These are phyloP conservation scores for Lipomyces sp. DNA, from an alignment of 805 yeast species.

Conservation along the genomic window DNA sequence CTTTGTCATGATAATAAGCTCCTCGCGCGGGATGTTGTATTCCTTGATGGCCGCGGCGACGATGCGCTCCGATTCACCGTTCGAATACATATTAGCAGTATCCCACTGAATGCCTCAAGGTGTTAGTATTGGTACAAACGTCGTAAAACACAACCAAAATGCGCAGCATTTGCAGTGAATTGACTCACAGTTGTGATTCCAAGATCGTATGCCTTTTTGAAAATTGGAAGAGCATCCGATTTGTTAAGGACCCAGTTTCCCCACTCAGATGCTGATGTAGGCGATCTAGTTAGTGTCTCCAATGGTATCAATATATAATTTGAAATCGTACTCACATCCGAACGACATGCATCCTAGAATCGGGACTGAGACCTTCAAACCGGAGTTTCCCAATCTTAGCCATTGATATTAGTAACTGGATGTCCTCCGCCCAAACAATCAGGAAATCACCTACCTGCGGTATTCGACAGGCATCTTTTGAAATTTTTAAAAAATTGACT, in stretches of 20 bases:
- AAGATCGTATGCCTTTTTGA: slow-evolving; percentile 42
- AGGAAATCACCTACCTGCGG: slow-evolving; percentile 21
- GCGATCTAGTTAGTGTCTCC: background rate
- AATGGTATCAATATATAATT: background rate
- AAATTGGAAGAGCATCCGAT: slow-evolving; percentile 29
- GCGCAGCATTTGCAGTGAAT: too few species aligned
- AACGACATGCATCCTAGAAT: slow-evolving; percentile 37
- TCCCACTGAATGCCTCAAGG: slow-evolving; percentile 42
- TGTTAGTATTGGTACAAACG: background rate
- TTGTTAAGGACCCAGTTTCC: slow-evolving; percentile 32
- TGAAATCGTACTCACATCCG: slow-evolving; percentile 24
- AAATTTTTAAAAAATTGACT: background rate
- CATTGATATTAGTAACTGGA: background rate
- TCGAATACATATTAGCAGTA: slow-evolving; percentile 54
- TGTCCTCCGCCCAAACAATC: background rate
- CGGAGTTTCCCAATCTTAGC: slow-evolving; percentile 31
- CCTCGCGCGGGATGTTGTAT: slow-evolving; percentile 58
- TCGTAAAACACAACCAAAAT: background rate
- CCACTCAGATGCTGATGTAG: slow-evolving; percentile 32
- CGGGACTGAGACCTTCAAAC: slow-evolving; percentile 31
- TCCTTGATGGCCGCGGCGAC: slow-evolving; percentile 59
- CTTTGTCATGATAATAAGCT: slow-evolving; percentile 61
- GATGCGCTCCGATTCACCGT: slow-evolving; percentile 51
- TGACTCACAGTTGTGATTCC: slow-evolving; percentile 48
- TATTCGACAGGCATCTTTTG: slow-evolving; percentile 23